Evolutionary conservation across 2,329 filamentous ascomycete species (phyloP), one percentile per base, ranked within the genome.

Genomic region (Gaeumannomyces tritici): DNA sequence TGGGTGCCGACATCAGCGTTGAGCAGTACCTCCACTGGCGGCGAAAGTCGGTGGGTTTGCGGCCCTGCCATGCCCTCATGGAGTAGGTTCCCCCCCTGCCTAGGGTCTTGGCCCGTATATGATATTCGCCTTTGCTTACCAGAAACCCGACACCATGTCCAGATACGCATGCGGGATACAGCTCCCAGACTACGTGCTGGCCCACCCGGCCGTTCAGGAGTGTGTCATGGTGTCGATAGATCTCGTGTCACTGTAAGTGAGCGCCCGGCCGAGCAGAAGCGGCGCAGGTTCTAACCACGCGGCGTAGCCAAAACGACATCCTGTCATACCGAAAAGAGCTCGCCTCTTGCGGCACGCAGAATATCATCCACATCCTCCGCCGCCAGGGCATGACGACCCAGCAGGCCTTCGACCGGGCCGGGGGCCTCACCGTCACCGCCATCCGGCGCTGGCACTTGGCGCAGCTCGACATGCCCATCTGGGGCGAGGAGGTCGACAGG

Each of bases 101-200:
- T 28, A 3, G 54, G 18, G 15, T 27, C 18, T 55, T 9, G 33
- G 27, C 35, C 29, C 35, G 9, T 18, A 4, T 24, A 3, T 29
- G 12, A n/a, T n/a, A n/a, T n/a, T n/a, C n/a, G n/a, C n/a, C 3
- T 21, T 13, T 29, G 12, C 6, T 28, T 21, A 54, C 21, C 18
- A 51, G 57, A 47, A 42, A 27, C n/a, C 57, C 51, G 28, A 59
- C 24, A 1, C 29, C 18, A 26, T 3, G 21, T 26, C 15, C 31
- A 60, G 58, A 29, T 60, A 60, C 31, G 58, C 58, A 28, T 60
- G 58, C 58, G 58, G 24, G 26, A 51, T 60, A 60, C 58, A 60
- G 27, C 26, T 60, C 26, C 58, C 58, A 21, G 58, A 60, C 24
- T 26, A 60, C 24, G 58, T 60, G 8, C n/a, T 60, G 33, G 35